Evolutionary conservation across 1,139 yeast species (phyloP).

Genomic region (Trichomonascaceae sp.): DNA sequence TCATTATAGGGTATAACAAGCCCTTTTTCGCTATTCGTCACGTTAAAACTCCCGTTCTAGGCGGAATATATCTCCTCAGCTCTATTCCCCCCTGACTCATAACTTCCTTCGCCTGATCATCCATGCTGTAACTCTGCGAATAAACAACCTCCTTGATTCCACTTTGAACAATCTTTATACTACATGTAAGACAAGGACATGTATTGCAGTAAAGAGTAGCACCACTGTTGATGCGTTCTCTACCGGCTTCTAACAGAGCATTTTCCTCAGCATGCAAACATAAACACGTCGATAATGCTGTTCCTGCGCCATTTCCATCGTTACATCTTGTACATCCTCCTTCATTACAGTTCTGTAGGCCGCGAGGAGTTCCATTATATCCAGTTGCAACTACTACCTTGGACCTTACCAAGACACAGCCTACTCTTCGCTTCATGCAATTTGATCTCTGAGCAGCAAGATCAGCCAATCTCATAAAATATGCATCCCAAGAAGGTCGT

Average conservation of each 20-base stretch:
- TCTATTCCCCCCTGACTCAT: slow-evolving; percentile 67
- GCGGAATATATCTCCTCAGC: slow-evolving; percentile 69
- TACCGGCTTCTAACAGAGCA: slow-evolving; percentile 88
- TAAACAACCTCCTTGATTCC: slow-evolving; percentile 93
- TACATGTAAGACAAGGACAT: slow-evolving; percentile 94
- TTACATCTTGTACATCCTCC: slow-evolving; percentile 90
- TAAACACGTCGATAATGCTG: slow-evolving; percentile 72
- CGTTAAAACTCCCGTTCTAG: slow-evolving; percentile 34
- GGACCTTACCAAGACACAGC: slow-evolving; percentile 87
- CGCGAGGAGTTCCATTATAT: slow-evolving; percentile 94
- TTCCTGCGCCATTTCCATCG: slow-evolving; percentile 53
- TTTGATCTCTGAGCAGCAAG: slow-evolving; percentile 88
- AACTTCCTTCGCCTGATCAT: slow-evolving; percentile 61
- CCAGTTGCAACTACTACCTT: slow-evolving; percentile 91
- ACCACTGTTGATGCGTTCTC: slow-evolving; percentile 66
- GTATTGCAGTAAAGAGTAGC: slow-evolving; percentile 85
- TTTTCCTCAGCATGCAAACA: slow-evolving; percentile 97
- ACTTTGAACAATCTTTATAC: slow-evolving; percentile 88
- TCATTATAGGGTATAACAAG: no score
- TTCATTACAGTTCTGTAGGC: slow-evolving; percentile 79
- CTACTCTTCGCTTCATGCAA: slow-evolving; percentile 96
- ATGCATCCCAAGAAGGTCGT: slow-evolving; percentile 94
- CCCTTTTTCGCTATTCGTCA: no score
- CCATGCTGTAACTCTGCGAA: slow-evolving; percentile 91
- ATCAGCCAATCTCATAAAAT: slow-evolving; percentile 88